Conservation (phyloP, 1,284 basidiomycete species). For the Tausonia pullulans region DNA sequence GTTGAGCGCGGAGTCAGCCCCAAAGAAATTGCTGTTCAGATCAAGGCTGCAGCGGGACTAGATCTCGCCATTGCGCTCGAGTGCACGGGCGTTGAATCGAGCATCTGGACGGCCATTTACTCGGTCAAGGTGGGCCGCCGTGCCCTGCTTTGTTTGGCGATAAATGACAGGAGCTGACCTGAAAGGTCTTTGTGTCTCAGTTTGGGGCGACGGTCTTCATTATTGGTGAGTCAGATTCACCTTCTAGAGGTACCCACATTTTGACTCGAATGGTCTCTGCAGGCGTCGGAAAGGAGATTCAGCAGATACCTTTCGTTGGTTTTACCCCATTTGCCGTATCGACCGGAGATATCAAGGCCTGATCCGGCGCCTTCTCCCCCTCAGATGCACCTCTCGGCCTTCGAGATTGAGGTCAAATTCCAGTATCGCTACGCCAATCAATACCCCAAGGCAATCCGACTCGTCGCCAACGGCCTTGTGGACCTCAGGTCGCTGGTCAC, state of each 20-base stretch:
- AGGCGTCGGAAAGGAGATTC: constrained; percentile 41
- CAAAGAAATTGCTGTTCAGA: constrained; percentile 28
- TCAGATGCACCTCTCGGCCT: constrained; percentile 34
- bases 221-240: not conserved
- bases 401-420: constrained; percentile 44
- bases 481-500: constrained; percentile 81
- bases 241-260: not conserved
- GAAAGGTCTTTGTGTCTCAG: not conserved
- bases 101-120: constrained; percentile 69
- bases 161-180: too few species aligned
- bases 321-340: not conserved
- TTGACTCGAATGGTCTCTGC: constrained; percentile 27
- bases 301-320: constrained; percentile 23
- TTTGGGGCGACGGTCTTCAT: not conserved
- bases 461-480: constrained; percentile 66
- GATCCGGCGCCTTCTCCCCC: not conserved
- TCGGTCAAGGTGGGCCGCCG: constrained; percentile 9
- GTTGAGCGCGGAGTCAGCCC: constrained; percentile 27
- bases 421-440: constrained; percentile 39
- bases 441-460: constrained; percentile 71
- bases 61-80: constrained; percentile 32
- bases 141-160: too few species aligned
- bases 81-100: constrained; percentile 71
- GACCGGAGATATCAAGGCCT: not conserved
- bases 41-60: constrained; percentile 30